Evolutionary conservation across 2,329 filamentous ascomycete species (phyloP), one percentile per base, ranked within the genome.

Genomic region (Coniochaeta sp.): DNA sequence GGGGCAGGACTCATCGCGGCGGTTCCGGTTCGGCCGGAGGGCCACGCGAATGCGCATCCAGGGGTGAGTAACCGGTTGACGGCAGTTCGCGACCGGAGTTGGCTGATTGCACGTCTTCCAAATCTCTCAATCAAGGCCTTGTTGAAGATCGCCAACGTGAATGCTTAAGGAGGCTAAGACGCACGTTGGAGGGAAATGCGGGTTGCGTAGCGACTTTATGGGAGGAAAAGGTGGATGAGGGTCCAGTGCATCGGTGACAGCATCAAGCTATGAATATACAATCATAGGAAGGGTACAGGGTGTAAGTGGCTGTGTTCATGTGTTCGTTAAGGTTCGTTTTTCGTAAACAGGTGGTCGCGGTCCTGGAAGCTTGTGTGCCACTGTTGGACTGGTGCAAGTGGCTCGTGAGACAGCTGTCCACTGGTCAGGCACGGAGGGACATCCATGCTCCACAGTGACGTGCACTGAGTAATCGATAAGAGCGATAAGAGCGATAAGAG

Each of bases 1-100:
- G 45, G 26, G 14, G 58, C 60, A 32, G 70, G 61, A 38, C 69
- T 65, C 73, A 75, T 75, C n/a, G n/a, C n/a, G n/a, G n/a, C n/a
- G 16, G 45, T 58, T 22, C 51, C 54, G 52, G 56, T 50, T 52
- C 51, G 54, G 53, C 57, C 54, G 13, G 45, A 40, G 16, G 59
- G 62, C 60, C 62, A 59, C 50, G 57, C 55, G 53, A 2, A 31
- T 14, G 30, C 47, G 28, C 31, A 33, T 49, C 31, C 47, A 35
- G 47, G 31, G 20, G 26, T n/a, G 26, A 47, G 18, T 1, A 42
- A 22, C n/a, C 38, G 38, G 6, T 42, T 42, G 38, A 42, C 22
- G 12, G 38, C 38, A 8, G 14, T 42, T 9, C 38, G 38, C 4
- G 38, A 42, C 9, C 38, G 38, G 18, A 42, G 20, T 18, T 42